A percentile compares a stretch with the other conserved stretches of the same genome.
Conservation (phyloP, 495 filamentous ascomycete species). For the Neurospora terricola region DNA sequence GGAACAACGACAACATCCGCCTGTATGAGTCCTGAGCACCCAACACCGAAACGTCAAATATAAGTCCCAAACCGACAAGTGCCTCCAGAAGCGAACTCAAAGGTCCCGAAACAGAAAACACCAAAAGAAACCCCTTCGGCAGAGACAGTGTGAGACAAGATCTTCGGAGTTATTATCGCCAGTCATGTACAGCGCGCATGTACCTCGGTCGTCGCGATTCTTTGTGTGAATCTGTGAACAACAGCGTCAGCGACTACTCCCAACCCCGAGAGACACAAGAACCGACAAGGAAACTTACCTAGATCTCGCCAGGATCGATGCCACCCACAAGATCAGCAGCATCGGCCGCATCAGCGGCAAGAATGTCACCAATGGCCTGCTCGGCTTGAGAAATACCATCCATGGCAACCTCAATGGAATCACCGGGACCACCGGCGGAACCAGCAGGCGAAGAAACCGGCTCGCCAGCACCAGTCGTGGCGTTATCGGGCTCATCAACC, state of each 20-base stretch:
- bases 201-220: neutral
- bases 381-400: rapidly evolving
- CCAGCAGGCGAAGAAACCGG: neutral
- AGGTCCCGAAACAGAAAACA: neutral
- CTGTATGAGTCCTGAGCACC: neutral
- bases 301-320: neutral
- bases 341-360: neutral
- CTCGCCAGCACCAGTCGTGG: neutral
- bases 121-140: neutral
- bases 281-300: neutral
- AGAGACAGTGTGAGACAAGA: neutral
- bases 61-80: neutral
- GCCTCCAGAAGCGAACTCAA: neutral
- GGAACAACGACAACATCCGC: too few species aligned
- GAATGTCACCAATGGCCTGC: neutral
- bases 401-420: neutral
- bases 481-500: neutral
- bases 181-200: neutral
- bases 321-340: neutral
- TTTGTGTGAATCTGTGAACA: neutral
- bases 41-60: too few species aligned
- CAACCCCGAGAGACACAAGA: neutral
- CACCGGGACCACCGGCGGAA: neutral
- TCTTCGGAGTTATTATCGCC: neutral
- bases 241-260: neutral